Percentiles rank a stretch among this genome's conserved stretches.
Evolutionary conservation across 371 early-diverging fungal species (phyloP).

Genomic region (Mortierella sp.): DNA sequence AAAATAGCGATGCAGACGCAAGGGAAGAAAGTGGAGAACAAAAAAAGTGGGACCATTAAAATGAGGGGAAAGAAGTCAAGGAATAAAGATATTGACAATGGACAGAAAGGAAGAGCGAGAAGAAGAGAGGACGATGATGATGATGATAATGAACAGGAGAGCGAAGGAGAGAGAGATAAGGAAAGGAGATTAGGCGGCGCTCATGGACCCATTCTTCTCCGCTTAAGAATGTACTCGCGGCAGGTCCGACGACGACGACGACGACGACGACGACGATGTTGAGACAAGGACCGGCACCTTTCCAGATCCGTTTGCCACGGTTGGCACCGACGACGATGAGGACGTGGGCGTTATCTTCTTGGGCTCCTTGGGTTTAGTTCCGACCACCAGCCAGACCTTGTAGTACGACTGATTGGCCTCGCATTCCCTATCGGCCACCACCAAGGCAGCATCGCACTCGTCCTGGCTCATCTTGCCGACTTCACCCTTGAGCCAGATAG

Average conservation of each 20-base stretch:
- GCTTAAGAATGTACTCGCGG: neutral
- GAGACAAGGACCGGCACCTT: conserved; percentile 2
- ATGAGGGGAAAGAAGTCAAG: neutral
- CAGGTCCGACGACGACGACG: conserved; percentile 6
- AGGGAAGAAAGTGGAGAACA: neutral
- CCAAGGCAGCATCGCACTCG: conserved; percentile 27
- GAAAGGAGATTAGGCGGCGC: neutral
- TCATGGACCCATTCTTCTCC: conserved; percentile 1
- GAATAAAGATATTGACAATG: conserved; percentile 1
- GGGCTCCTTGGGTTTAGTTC: conserved; percentile 28
- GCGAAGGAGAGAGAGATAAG: neutral
- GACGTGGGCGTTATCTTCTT: conserved; percentile 11
- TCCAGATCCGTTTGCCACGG: neutral
- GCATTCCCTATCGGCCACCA: conserved; percentile 27
- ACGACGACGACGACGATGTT: conserved; percentile 4
- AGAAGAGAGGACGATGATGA: neutral
- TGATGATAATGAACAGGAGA: neutral
- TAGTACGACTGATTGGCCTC: conserved; percentile 45
- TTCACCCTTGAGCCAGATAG: conserved; percentile 55
- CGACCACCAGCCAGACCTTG: conserved; percentile 58
- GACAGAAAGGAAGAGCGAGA: no score
- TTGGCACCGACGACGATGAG: no score
- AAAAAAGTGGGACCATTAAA: conserved; percentile 3
- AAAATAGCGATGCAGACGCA: conserved; percentile 4
- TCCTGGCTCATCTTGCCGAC: conserved; percentile 43